phyloP scores from a whole-genome alignment of 2,329 filamentous ascomycete genomes.

The Trichoderma arundinaceum region DNA sequence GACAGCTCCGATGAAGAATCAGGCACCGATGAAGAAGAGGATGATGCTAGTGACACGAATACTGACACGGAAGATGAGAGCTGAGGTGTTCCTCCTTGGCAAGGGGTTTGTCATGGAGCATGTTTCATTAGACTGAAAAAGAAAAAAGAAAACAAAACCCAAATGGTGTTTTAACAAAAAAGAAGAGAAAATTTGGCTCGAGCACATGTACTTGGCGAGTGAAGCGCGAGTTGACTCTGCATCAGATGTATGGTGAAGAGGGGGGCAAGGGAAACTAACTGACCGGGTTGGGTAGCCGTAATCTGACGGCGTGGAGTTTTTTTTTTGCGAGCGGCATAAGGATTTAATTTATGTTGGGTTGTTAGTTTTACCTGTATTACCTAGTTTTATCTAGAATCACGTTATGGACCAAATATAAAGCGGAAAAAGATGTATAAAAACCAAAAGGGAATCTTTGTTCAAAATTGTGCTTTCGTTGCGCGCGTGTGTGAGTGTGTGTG shows the following conservation, averaged over 20 bases:
- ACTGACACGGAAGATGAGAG: conserved; percentile 68
- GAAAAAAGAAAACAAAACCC: conserved; percentile 3
- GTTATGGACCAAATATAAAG: background rate
- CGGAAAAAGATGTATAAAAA: background rate
- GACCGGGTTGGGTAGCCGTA: conserved; percentile 14
- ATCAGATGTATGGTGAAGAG: background rate
- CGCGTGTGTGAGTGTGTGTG: conserved; percentile 2
- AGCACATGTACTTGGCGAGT: conserved; percentile 3
- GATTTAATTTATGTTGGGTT: conserved; percentile 32
- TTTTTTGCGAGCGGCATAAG: conserved; percentile 31
- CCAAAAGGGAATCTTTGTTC: background rate
- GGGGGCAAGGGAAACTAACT: background rate
- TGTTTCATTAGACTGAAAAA: conserved; percentile 30
- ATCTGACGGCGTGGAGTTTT: conserved; percentile 30
- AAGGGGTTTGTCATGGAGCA: conserved; percentile 36
- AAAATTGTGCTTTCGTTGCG: background rate
- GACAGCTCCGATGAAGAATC: conserved; percentile 72
- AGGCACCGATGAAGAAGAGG: conserved; percentile 72
- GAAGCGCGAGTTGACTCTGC: conserved; percentile 14
- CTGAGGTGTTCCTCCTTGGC: conserved; percentile 34
- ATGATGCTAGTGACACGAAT: conserved; percentile 71
- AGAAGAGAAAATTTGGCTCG: conserved; percentile 4
- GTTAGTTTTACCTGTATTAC: conserved; percentile 22
- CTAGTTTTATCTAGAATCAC: conserved; percentile 19
- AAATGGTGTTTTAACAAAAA: background rate